Base-by-base conservation (phyloP, 176 grass and related monocot species). In the Zea luxurians region DNA sequence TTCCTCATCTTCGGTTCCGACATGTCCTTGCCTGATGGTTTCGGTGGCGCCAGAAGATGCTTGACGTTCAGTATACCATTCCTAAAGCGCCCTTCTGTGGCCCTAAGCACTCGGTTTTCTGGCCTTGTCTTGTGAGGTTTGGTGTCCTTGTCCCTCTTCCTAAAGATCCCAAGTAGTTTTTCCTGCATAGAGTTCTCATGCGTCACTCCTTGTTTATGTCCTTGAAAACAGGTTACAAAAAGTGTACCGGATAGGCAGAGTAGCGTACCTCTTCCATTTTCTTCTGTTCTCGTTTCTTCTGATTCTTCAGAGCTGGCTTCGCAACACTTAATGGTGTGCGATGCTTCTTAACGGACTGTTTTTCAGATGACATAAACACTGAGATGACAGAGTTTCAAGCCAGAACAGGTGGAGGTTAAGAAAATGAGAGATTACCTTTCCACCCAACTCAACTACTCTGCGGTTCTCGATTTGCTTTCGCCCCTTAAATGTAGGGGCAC, bases 301-400 rank as follows among this genome's bases (percentile, higher is more conserved):
- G 87, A 73, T 94, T 98, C 82, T 98, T 98, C 81, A 98, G 83
- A 79, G 91, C 91, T 72, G 91, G 92, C 77, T 81, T 98, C 68
- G 92, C 85, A 10, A 98, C 92, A 40, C 92, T 27, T 27, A 27
- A 27, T 27, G 27, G 27, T 27, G 27, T 27, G 27, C 27, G 27
- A 1, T 27, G 27, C 78, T 87, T 98, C 72, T 98, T 92, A 82
- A 89, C n/a, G 37, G 96, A 87, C 91, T 94, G 60, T 80, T 87
- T 38, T 27, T 27, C 38, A 54, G 17, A 82, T 15, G 83, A 78
- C n/a, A 37, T 27, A n/a, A 80, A 65, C 48, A 64, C 49, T 55
- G 59, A 84, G 61, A 66, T 57, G 43, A 3, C 53, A 57, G 68
- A 36, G 27, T 79, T 87, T 71, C 61, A 66, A 18, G 72, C 35